Evolutionary conservation across 1,284 basidiomycete species (phyloP), one percentile per base, ranked within the genome.

Genomic region (Moesziomyces parantarcticus): DNA sequence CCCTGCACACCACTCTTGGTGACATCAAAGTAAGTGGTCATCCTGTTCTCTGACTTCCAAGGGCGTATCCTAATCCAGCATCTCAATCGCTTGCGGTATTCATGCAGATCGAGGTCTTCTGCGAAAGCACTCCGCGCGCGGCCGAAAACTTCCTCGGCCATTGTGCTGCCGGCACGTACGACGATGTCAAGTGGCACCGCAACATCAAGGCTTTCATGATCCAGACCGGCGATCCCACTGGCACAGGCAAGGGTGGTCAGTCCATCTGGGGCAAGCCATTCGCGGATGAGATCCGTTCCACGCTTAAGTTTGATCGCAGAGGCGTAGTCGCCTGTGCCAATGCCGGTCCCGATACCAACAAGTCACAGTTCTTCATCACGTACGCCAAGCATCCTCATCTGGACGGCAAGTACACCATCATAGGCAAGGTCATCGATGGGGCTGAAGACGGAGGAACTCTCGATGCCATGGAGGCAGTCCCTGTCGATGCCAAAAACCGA

Each of bases 81-180:
- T 44, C 25, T 21, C 51, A 46, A 13, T 5, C n/a, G 20, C 9
- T 32, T 22, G 9, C 11, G 22, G 20, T 7, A 9, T 22, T 16
- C 26, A 6, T 39, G 11, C 81, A 97, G 94, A 90, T 98, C 73
- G 96, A 99, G 85, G 85, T 99, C 23, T 99, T 98, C 85, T 98
- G 96, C 85, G 96, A 99, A 84, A 90, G 93, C 9, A 92, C 94
- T 18, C 96, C 96, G 14, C 92, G 93, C 80, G 88, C 94, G 20
- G 93, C 95, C 67, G 95, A 99, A 92, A 99, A 98, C 86, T 99
- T 99, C 82, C 87, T 99, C 23, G 94, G 93, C 0, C 88, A 97
- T 18, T 94, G 92, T 80, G 96, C 94, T 11, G 91, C 93, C 11
- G 91, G 91, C 42, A 91, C 91, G 76, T 99, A 94, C 85, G 89